These are phyloP conservation scores for Angophora floribunda DNA, from an alignment of 345 rosid genomes.

Conservation along the genomic window DNA sequence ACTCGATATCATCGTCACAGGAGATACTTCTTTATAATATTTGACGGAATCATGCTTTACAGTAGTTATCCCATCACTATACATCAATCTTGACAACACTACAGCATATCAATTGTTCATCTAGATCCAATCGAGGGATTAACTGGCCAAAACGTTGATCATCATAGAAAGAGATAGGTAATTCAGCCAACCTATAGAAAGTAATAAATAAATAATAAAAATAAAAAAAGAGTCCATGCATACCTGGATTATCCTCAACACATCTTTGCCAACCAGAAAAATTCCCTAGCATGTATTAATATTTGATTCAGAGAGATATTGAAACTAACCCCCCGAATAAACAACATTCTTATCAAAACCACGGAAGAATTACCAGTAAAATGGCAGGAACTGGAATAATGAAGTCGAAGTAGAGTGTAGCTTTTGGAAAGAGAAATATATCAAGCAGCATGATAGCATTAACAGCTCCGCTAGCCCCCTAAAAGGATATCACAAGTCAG, in stretches of 20 bases:
- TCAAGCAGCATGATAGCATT: conserved; percentile 83
- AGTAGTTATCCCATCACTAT: not conserved
- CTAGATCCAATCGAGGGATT: not conserved
- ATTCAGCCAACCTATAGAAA: not conserved
- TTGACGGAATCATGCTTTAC: not conserved
- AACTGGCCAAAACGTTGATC: not conserved
- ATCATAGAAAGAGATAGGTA: not conserved
- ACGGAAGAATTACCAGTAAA: conserved; percentile 45
- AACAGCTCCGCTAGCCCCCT: conserved; percentile 96
- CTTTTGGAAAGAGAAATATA: conserved; percentile 72
- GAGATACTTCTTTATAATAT: not conserved
- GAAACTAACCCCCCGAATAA: not conserved
- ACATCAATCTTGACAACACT: not conserved
- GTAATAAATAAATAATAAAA: not conserved
- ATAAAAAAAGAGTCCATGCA: not conserved
- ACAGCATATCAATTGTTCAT: not conserved
- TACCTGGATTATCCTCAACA: conserved; percentile 66
- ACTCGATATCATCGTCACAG: not conserved
- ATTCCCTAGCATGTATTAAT: conserved; percentile 39
- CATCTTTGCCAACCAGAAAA: conserved; percentile 68
- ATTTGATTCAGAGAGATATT: not conserved
- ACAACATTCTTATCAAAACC: not conserved
- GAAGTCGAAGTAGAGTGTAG: conserved; percentile 56
- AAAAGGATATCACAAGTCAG: not conserved
- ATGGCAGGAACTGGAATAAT: conserved; percentile 83